Percentiles rank a stretch among this genome's conserved stretches.
phyloP scores from a whole-genome alignment of 805 yeast genomes.

The Nakazawaea pomicola region DNA sequence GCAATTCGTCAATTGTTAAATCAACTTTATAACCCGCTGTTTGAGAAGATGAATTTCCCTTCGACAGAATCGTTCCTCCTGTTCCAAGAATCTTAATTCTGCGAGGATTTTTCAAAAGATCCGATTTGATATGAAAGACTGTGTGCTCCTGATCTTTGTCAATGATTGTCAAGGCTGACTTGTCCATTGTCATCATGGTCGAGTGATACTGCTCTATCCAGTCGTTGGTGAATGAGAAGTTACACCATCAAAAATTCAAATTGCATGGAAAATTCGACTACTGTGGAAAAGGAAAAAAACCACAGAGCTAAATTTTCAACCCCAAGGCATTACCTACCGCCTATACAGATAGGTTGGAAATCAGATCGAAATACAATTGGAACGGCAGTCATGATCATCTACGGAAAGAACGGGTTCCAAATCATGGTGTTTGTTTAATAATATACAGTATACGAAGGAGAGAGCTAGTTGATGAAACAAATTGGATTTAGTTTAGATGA shows the following conservation, averaged over 20 bases:
- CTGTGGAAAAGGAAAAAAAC: no score
- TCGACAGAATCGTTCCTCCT: constrained; percentile 58
- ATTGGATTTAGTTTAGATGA: no score
- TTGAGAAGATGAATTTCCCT: constrained; percentile 39
- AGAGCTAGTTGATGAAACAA: no score
- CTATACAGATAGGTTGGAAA: no score
- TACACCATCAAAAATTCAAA: not conserved
- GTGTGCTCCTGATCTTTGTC: constrained; percentile 10
- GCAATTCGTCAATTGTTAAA: constrained; percentile 44
- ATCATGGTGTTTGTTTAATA: not conserved
- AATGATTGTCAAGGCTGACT: constrained; percentile 1
- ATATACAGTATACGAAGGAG: not conserved
- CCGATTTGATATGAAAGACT: constrained; percentile 10
- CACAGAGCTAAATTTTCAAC: no score
- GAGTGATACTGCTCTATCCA: no score
- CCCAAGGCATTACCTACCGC: no score
- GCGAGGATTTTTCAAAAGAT: constrained; percentile 16
- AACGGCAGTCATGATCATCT: no score
- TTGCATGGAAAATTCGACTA: not conserved
- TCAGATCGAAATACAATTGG: no score
- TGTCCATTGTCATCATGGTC: not conserved
- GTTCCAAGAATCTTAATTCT: constrained; percentile 47
- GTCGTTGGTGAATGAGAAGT: no score
- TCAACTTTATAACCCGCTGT: constrained; percentile 54
- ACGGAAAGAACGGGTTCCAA: no score